These are phyloP conservation scores for Sphaerobolus stellatus DNA, from an alignment of 1,284 basidiomycete genomes.

Conservation along the genomic window DNA sequence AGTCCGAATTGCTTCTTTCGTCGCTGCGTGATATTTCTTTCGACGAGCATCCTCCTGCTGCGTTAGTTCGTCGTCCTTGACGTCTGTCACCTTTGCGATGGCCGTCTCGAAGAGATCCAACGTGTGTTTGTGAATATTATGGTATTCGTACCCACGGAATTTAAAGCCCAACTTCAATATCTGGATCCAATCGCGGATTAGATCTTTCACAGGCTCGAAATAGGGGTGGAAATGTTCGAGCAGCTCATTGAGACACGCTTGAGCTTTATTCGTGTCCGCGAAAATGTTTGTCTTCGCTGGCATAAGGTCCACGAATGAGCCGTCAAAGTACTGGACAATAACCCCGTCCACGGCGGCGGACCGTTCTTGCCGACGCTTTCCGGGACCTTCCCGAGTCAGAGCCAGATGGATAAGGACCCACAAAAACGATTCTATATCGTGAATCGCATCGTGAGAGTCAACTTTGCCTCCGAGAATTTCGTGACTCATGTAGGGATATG, in stretches of 20 bases:
- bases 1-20: too few relatives aligned
- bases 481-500: background rate
- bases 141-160: background rate
- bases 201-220: background rate
- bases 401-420: background rate
- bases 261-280: too few relatives aligned
- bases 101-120: background rate
- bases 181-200: background rate
- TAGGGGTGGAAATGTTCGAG: background rate
- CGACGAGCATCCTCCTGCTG: too few relatives aligned
- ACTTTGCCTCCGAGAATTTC: background rate
- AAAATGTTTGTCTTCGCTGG: too few relatives aligned
- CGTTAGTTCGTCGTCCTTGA: too few relatives aligned
- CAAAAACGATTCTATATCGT: background rate
- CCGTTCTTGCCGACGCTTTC: background rate
- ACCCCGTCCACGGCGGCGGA: too few relatives aligned
- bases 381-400: background rate
- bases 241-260: background rate
- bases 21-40: too few relatives aligned
- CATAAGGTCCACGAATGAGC: too few relatives aligned
- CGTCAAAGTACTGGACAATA: too few relatives aligned
- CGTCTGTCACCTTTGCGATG: too few relatives aligned
- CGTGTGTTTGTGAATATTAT: background rate
- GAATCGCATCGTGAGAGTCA: background rate
- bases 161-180: background rate